These are phyloP conservation scores for Fusarium longipes DNA, from an alignment of 2,329 filamentous ascomycete genomes.

Conservation along the genomic window DNA sequence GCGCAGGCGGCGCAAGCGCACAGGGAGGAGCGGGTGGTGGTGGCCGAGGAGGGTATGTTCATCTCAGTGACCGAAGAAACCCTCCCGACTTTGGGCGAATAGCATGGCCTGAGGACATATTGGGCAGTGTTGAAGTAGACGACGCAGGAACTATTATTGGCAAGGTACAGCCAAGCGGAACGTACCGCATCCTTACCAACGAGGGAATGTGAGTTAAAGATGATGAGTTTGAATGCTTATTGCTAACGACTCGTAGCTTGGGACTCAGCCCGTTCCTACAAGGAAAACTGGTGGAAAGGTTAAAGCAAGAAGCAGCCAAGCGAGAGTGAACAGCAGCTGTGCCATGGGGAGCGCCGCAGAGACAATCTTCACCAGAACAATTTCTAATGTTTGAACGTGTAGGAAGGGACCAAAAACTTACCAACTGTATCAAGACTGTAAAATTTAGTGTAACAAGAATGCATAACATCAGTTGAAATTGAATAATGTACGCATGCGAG, in stretches of 20 bases:
- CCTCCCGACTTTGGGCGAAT: slow-evolving; percentile 75
- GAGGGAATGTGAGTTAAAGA: slow-evolving; percentile 71
- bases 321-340: slow-evolving; percentile 42
- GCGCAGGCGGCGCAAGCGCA: slow-evolving; percentile 66
- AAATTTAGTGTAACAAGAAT: slow-evolving; percentile 10
- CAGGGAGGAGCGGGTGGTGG: slow-evolving; percentile 71
- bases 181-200: slow-evolving; percentile 72
- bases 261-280: slow-evolving; percentile 59
- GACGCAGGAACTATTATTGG: slow-evolving; percentile 67
- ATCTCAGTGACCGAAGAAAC: slow-evolving; percentile 72
- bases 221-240: neutral
- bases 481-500: neutral
- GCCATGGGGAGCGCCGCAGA: neutral
- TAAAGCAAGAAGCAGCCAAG: slow-evolving; percentile 63
- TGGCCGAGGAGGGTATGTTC: slow-evolving; percentile 71
- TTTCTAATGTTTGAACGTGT: neutral
- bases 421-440: slow-evolving; percentile 22
- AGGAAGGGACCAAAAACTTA: neutral
- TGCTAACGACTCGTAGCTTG: slow-evolving; percentile 45
- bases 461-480: neutral
- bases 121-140: slow-evolving; percentile 75
- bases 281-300: slow-evolving; percentile 63
- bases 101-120: slow-evolving; percentile 76
- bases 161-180: slow-evolving; percentile 69
- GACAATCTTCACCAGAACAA: neutral